phyloP scores from a whole-genome alignment of 345 rosid genomes.

The Combretum micranthum region DNA sequence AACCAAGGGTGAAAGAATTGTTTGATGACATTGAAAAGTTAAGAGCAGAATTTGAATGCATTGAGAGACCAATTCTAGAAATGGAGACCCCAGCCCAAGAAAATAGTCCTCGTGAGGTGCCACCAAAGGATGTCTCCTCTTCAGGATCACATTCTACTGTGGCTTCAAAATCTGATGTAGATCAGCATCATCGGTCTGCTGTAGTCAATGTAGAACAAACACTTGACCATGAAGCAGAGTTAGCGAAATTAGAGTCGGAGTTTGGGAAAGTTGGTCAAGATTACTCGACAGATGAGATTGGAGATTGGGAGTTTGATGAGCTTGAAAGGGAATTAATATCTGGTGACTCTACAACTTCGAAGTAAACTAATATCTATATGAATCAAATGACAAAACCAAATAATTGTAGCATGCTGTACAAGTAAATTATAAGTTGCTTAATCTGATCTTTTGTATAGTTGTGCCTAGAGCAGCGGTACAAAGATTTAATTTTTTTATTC shows the following conservation, averaged over 20 bases:
- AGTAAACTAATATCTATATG: slow-evolving; percentile 13
- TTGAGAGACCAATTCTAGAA: slow-evolving; percentile 78
- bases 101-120: slow-evolving; percentile 27
- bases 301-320: slow-evolving; percentile 97
- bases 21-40: slow-evolving; percentile 70
- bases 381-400: neutral
- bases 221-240: slow-evolving; percentile 72
- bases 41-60: slow-evolving; percentile 67
- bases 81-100: slow-evolving; percentile 52
- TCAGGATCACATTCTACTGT: slow-evolving; percentile 7
- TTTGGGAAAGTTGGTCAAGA: slow-evolving; percentile 72
- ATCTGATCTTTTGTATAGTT: slow-evolving; percentile 15
- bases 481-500: slow-evolving; percentile 29
- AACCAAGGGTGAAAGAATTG: slow-evolving; percentile 49
- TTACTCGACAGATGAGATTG: slow-evolving; percentile 74
- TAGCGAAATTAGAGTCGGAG: slow-evolving; percentile 87
- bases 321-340: slow-evolving; percentile 75
- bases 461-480: slow-evolving; percentile 14
- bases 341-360: slow-evolving; percentile 25
- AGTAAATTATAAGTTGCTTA: neutral
- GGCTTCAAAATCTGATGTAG: slow-evolving; percentile 24
- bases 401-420: slow-evolving; percentile 7
- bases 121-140: slow-evolving; percentile 16
- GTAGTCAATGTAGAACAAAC: slow-evolving; percentile 20
- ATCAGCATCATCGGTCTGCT: slow-evolving; percentile 21